These are phyloP conservation scores for Colletotrichum chrysophilum DNA, from an alignment of 2,329 filamentous ascomycete species.

Conservation along the genomic window DNA sequence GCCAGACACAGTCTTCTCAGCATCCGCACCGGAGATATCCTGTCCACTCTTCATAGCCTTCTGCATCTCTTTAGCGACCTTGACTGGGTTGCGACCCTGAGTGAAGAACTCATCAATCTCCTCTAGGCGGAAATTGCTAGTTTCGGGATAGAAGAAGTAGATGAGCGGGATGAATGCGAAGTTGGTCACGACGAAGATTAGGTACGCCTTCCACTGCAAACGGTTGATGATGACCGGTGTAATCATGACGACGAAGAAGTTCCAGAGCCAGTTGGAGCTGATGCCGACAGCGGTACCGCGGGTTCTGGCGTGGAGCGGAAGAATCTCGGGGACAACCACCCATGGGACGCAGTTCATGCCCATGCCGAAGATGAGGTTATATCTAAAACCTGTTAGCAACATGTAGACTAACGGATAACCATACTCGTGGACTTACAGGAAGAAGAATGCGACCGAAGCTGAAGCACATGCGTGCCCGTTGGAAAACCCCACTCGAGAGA, in stretches of 20 bases:
- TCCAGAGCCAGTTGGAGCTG: constrained; percentile 40
- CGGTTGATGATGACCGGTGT: constrained; percentile 53
- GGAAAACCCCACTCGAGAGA: constrained; percentile 25
- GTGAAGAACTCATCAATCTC: constrained; percentile 56
- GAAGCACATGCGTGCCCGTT: constrained; percentile 19
- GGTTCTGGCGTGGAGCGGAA: constrained; percentile 35
- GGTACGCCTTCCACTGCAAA: constrained; percentile 54
- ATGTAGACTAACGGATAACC: fast-evolving
- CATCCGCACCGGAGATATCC: background rate
- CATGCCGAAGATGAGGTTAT: constrained; percentile 31
- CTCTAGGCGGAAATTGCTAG: constrained; percentile 51
- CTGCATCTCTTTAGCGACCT: constrained; percentile 11
- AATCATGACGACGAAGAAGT: constrained; percentile 52
- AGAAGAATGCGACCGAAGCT: constrained; percentile 41
- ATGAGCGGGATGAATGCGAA: constrained; percentile 46
- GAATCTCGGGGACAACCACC: constrained; percentile 41
- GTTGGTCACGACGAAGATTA: constrained; percentile 57
- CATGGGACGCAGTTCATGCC: constrained; percentile 39
- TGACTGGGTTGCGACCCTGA: constrained; percentile 20
- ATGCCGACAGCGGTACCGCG: constrained; percentile 37
- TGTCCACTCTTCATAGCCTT: background rate
- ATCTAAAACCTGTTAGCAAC: constrained; percentile 9
- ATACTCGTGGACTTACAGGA: constrained; percentile 26
- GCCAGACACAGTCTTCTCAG: background rate
- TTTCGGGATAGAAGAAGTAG: constrained; percentile 58